phyloP scores from a whole-genome alignment of 495 filamentous ascomycete species.

The Hypoxylon intermedium region DNA sequence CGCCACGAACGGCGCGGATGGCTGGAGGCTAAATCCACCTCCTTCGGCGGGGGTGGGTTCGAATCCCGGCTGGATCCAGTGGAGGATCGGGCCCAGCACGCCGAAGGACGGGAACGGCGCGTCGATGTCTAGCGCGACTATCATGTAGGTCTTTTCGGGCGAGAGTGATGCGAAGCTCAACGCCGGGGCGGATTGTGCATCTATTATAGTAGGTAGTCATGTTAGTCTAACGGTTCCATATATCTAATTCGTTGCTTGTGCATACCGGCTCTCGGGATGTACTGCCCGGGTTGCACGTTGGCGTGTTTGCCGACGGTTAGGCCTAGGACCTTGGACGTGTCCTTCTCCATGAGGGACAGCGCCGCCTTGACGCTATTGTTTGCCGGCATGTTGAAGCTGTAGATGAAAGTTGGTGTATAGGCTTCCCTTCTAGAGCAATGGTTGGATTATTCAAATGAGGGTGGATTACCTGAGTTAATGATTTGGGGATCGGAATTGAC shows the following conservation, averaged over 20 bases:
- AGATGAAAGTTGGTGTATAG: not conserved
- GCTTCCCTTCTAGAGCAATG: not conserved
- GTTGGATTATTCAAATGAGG: not conserved
- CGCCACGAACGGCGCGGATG: slow-evolving; percentile 44
- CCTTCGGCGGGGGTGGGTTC: slow-evolving; percentile 29
- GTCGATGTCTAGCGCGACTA: slow-evolving; percentile 59
- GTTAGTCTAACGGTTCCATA: not conserved
- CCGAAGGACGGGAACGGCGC: slow-evolving; percentile 60
- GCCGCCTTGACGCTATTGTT: slow-evolving; percentile 9
- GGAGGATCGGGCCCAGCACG: slow-evolving; percentile 58
- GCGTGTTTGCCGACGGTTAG: slow-evolving; percentile 22
- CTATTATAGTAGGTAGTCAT: not conserved
- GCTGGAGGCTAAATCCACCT: slow-evolving; percentile 20
- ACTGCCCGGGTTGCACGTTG: slow-evolving; percentile 17
- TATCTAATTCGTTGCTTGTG: not conserved
- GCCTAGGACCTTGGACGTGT: slow-evolving; percentile 28
- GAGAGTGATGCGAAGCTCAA: slow-evolving; percentile 23
- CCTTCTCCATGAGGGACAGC: slow-evolving; percentile 20
- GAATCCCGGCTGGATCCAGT: slow-evolving; percentile 59
- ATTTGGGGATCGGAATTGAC: not conserved
- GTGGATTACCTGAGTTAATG: not conserved
- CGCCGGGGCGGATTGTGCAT: slow-evolving; percentile 18
- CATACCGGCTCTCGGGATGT: slow-evolving; percentile 25
- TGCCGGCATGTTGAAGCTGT: slow-evolving; percentile 19
- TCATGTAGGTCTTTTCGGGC: slow-evolving; percentile 49